Base-by-base conservation (phyloP, 345 rosid species). In the Kernera saxatilis region DNA sequence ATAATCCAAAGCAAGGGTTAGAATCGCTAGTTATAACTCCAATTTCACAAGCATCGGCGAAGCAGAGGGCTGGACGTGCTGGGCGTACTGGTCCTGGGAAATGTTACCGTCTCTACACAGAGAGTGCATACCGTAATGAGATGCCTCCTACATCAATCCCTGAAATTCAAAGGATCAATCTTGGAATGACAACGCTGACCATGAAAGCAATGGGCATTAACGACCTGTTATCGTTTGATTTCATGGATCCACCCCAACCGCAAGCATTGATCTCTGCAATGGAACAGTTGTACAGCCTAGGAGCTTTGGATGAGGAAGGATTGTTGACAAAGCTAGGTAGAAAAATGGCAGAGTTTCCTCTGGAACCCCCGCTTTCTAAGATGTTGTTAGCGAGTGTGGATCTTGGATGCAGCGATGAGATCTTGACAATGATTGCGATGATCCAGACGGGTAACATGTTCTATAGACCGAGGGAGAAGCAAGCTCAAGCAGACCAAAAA, bases 141-240 rank as follows among this genome's bases (percentile, higher is more conserved):
- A 79, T 69, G 83, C 83, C 89, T 37, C 93, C 98, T 54, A 84
- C 96, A 5, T 10, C 92, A 9, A 78, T 86, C 73, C 97, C 98
- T 14, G 98, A 93, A 81, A 90, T 93, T 66, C 97, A 93, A 67
- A 88, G 98, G 80, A 86, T 87, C 50, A 86, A 90, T 71, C 98
- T 93, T 69, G 98, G 92, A 51, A 26, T 61, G 23, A 83, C 82
- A 23, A 82, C 87, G 0, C 82, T 93, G 13, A 78, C 81, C 10
- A 84, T 93, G 98, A 91, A 88, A 84, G 97, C 94, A 14, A 93
- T 93, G 93, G 98, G 98, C 21, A 88, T 93, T 27, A 90, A 86
- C 71, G 98, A 90, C 22, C 68, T 79, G 37, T 49, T 82, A 35
- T 75, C 80, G 0, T 78, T 78, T 56, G 81, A 78, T 6, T 78